These are phyloP conservation scores for Kodamaea fukazawae DNA, from an alignment of 805 yeast species.

Conservation along the genomic window DNA sequence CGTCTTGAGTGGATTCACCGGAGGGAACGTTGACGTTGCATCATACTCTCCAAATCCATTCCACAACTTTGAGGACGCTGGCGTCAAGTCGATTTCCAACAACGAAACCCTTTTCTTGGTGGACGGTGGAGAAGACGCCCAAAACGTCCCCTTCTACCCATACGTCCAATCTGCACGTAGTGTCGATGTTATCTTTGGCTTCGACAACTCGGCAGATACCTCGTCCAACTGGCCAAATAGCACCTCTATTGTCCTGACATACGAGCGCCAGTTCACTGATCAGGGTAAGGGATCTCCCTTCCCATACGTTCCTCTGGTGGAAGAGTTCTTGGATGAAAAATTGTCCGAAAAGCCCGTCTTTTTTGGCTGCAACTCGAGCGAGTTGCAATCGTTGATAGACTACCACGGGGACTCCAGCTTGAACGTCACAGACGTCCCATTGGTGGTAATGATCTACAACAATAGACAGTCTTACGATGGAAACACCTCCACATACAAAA, in stretches of 20 bases:
- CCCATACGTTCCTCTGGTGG: slow-evolving; percentile 24
- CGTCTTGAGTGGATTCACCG: slow-evolving; percentile 24
- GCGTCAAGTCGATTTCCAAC: slow-evolving; percentile 18
- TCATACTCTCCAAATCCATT: slow-evolving; percentile 42
- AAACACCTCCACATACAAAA: slow-evolving; percentile 23
- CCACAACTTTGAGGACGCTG: slow-evolving; percentile 18
- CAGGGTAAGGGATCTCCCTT: slow-evolving; percentile 27
- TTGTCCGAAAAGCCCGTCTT: slow-evolving; percentile 24
- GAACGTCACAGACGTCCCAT: slow-evolving; percentile 27
- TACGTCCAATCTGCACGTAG: slow-evolving; percentile 34
- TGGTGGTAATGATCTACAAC: slow-evolving; percentile 21
- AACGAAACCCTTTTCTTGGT: slow-evolving; percentile 35
- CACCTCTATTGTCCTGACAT: slow-evolving; percentile 35
- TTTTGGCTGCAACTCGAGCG: slow-evolving; percentile 26
- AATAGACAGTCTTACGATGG: slow-evolving; percentile 16
- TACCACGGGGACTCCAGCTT: slow-evolving; percentile 18
- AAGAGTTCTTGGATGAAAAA: slow-evolving; percentile 19
- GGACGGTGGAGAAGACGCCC: slow-evolving; percentile 45
- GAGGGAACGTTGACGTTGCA: slow-evolving; percentile 35
- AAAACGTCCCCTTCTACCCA: slow-evolving; percentile 41
- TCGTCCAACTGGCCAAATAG: slow-evolving; percentile 42
- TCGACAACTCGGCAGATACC: slow-evolving; percentile 42
- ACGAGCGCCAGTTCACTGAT: slow-evolving; percentile 18
- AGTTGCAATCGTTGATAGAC: slow-evolving; percentile 18
- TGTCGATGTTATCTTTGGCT: slow-evolving; percentile 42